These are phyloP conservation scores for Articulospora tetracladia DNA, from an alignment of 495 filamentous ascomycete species.

Conservation along the genomic window DNA sequence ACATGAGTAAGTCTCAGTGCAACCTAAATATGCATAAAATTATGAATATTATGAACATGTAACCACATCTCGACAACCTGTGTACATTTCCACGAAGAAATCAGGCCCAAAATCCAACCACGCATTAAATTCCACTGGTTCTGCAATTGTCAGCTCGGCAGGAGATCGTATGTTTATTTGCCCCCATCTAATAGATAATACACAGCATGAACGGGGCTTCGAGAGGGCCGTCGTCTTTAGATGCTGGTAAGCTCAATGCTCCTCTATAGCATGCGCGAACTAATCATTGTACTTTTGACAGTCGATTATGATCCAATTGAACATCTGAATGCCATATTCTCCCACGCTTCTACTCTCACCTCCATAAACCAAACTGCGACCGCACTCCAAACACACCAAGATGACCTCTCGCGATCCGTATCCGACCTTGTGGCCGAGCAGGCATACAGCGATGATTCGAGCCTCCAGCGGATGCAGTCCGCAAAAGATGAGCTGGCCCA, in stretches of 20 bases:
- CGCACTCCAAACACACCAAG: conserved; percentile 69
- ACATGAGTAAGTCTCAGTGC: too few relatives aligned
- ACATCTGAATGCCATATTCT: conserved; percentile 92
- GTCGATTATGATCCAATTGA: conserved; percentile 92
- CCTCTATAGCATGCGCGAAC: conserved; percentile 6
- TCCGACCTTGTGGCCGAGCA: conserved; percentile 71
- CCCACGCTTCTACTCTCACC: conserved; percentile 82
- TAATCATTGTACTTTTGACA: conserved; percentile 37
- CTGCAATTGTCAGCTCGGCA: not conserved
- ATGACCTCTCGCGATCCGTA: conserved; percentile 83
- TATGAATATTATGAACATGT: not conserved
- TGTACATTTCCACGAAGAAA: too few relatives aligned
- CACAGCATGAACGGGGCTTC: conserved; percentile 41
- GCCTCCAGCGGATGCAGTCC: conserved; percentile 81
- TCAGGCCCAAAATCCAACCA: too few relatives aligned
- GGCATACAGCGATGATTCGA: conserved; percentile 81
- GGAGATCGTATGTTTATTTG: not conserved
- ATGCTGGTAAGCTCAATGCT: conserved; percentile 39
- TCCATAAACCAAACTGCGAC: conserved; percentile 68
- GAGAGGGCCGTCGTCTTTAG: conserved; percentile 39
- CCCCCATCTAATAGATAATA: not conserved
- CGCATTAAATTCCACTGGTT: not conserved
- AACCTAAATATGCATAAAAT: not conserved
- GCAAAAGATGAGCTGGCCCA: conserved; percentile 85
- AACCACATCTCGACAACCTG: not conserved